Base-by-base conservation (phyloP, 2,329 filamentous ascomycete species). In the Fusarium equiseti region DNA sequence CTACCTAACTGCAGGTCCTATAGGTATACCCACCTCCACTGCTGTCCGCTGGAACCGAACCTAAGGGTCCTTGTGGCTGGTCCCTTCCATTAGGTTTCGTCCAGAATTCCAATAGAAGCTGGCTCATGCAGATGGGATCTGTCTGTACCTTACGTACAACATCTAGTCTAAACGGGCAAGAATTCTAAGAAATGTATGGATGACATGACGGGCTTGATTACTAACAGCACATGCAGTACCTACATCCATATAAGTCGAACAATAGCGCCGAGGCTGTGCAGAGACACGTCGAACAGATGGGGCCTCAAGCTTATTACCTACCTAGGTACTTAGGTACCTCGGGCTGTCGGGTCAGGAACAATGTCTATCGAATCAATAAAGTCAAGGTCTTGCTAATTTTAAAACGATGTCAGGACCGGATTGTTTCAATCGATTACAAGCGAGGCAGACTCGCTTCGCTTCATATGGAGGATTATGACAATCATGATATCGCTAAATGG, bases 221-320 rank as follows among this genome's bases (percentile, higher is more conserved):
- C 50, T 43, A 42, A 53, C 38, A 18, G 24, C 42, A 24, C 20
- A 24, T 52, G 35, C 49, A 50, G 27, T 50, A 27, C 46, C 29
- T 32, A 38, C 29, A 24, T 29, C 9, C 27, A 10, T 11, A 15
- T 50, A 26, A 22, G 53, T 44, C 38, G 40, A 57, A 63, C 59
- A 62, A 29, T 59, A 57, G 66, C 63, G 60, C 55, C 54, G 65
- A 74, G 73, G 71, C 73, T 74, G 69, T 74, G 73, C 67, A 75
- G 58, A 38, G 22, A 75, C 66, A 74, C 69, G 71, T 75, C 49
- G 68, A 73, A 63, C 64, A 57, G 68, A 68, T 53, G 60, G 60
- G 66, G 68, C 55, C 40, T 46, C 60, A 46, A 69, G n/a, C n/a
- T 29, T 48, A 20, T 24, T 22, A 53, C 38, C 45, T 45, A 59